Base-by-base conservation (phyloP, 768 basidiomycete species). In the Neoboletus brunneissimus region DNA sequence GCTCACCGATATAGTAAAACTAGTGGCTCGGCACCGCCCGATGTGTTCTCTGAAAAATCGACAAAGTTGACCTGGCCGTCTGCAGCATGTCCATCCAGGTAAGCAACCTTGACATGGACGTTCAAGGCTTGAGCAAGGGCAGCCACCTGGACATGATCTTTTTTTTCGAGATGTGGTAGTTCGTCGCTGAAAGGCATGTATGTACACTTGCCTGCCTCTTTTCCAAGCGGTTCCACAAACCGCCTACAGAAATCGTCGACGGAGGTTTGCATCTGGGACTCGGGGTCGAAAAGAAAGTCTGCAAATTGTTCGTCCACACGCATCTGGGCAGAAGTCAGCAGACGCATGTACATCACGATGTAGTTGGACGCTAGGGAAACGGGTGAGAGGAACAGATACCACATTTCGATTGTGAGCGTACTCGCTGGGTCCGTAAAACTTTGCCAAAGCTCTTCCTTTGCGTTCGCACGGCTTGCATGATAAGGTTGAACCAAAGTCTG, bases 291-390 rank as follows among this genome's bases (percentile, higher is more conserved):
- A 8, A 96, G 78, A 76, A 94, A 95, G 20, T 80, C 81, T 16
- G 78, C 76, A 66, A 86, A 94, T 43, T 68, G 63, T 16, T 16
- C 82, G 78, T 9, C 81, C 75, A 61, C 67, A 22, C 87, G 86
- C 56, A 96, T 88, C 71, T 91, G 84, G 3, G 92, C 87, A 0
- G 91, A 89, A 6, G 95, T 89, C 20, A 94, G 72, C 54, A 95
- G 77, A 44, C 95, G 83, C 61, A 98, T 78, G 69, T 86, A 93
- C 58, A 87, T 81, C 22, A 91, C 87, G 66, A 92, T 83, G 23
- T 84, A 82, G 68, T 89, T 88, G 8, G 86, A 88, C 10, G 75
- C 86, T 87, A 38, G 32, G 18, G 50, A 0, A 35, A 27, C 3
- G 13, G 35, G 43, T 63, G 31, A 64, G 60, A 27, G 13, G 23